Base-by-base conservation (phyloP, 1,284 basidiomycete genomes). In the Meira nashicola region DNA sequence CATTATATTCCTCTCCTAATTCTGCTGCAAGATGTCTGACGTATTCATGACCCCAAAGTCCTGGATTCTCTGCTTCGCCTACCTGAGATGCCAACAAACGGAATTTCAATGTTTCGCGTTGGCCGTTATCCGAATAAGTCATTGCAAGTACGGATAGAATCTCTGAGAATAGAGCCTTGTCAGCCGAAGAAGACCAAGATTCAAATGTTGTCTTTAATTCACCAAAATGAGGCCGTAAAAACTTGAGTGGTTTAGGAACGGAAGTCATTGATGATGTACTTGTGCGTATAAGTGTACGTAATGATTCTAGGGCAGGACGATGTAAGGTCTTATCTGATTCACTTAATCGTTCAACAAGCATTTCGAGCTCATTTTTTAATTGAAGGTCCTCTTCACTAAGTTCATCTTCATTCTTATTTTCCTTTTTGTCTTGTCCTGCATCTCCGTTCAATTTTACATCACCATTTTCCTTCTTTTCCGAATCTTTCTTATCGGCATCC, bases 231-330 rank as follows among this genome's bases (percentile, higher is more conserved):
- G 93, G 94, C 62, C 93, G 87, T 51, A 99, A 85, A 82, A 98
- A 99, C 81, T 99, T 99, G 65, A 99, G 85, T 39, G 95, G 95
- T 82, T 99, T 98, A 2, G 95, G 95, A 12, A 99, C 95, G 14
- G 91, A 94, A n/a, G 95, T 99, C 94, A 99, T 97, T 7, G 92
- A 97, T 19, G 91, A 94, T 3, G 95, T 99, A 21, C 92, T 93
- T 3, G 95, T 97, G 74, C 92, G 84, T 74, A 98, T 98, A 41
- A 98, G 83, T 21, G 89, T 94, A 58, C 94, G 86, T 15, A 99
- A 83, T 1, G 91, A 92, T 81, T 98, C 95, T 37, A 99, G 84
- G 17, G 94, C 92, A 28, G 94, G 89, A 23, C 87, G 83, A 80
- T 98, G 90, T 41, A 99, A 84, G 21, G 83, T 82, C 0, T 86